Conservation (phyloP, 176 grass and related monocot genomes). For the Lolium rigidum region DNA sequence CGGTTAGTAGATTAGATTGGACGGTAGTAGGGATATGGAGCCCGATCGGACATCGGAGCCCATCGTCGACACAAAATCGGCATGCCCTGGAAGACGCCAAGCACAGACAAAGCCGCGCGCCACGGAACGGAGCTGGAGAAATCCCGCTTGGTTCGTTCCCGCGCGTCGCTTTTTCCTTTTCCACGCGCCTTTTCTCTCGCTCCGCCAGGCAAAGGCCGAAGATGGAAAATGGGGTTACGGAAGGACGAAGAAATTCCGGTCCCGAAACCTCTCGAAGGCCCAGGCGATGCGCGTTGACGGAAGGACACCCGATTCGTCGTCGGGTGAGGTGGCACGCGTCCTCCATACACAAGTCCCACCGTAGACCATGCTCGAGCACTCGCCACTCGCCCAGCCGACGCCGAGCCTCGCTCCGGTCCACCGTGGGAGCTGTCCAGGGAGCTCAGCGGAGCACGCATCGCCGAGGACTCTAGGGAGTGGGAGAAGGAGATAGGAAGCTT, state of each 20-base stretch:
- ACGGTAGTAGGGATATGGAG: too few species aligned
- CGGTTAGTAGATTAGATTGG: too few species aligned
- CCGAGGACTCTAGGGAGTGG: neutral
- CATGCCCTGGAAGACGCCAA: too few species aligned
- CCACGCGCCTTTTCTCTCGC: too few species aligned
- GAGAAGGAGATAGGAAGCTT: constrained; percentile 39
- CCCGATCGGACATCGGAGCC: too few species aligned
- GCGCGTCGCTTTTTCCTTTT: too few species aligned
- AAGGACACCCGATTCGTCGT: constrained; percentile 27
- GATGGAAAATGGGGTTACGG: neutral
- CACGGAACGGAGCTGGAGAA: too few species aligned
- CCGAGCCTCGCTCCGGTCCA: neutral
- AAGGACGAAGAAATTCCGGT: constrained; percentile 7
- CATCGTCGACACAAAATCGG: too few species aligned
- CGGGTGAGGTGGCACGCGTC: too few species aligned
- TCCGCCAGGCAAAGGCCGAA: neutral
- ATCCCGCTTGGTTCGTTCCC: too few species aligned
- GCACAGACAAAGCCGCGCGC: too few species aligned
- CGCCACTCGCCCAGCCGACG: neutral
- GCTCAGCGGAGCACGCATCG: neutral
- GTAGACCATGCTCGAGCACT: neutral
- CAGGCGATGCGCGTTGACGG: constrained; percentile 23
- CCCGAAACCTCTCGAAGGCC: constrained; percentile 23
- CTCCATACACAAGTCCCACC: constrained; percentile 12
- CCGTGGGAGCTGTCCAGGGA: neutral